Evolutionary conservation across 352 stramenopile genomes (phyloP), one percentile per base, ranked within the genome.

Genomic region (Phytophthora tubulina): DNA sequence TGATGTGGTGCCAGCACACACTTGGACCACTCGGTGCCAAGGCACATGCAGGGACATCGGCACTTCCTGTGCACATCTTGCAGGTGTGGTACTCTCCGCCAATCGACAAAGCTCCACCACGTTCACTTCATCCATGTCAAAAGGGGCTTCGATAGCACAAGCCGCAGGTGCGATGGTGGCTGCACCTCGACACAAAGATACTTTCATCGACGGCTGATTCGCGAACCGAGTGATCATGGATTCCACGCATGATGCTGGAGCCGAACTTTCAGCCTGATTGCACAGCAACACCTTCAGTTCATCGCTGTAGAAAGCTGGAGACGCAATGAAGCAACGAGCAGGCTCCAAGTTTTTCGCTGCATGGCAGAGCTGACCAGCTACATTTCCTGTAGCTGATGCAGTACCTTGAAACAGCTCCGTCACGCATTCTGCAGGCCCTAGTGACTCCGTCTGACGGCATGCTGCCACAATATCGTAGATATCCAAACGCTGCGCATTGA

Each of bases 261-360:
- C 76, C 3, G 75, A 63, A n/a, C 68, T 82, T 15, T 72, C 59
- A 4, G 85, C 75, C 13, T 79, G 46, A 1, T 57, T 59, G 35
- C 85, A 91, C 3, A 93, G 68, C 14, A 60, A 48, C 0, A 78
- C 56, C 27, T 89, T 89, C 6, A 81, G 49, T 4, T 70, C 21
- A 13, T 82, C 78, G 2, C 72, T 67, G 62, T 81, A 90, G 4
- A 62, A 61, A 13, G 45, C 38, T 48, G 85, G 82, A 1, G 81
- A 60, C 0, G 38, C 53, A 6, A 59, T 64, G 44, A 82, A 86
- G 51, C 82, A 92, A 32, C 57, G 60, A 31, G 78, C 78, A 50
- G 78, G 80, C 8, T 74, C 70, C 4, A 51, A 45, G 13, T 52
- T 81, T n/a, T 56, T 66, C 35, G 80, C 75, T 13, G 35, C 48